Evolutionary conservation across 768 basidiomycete species (phyloP), one percentile per base, ranked within the genome.

Genomic region (Symmetrospora coprosmae): DNA sequence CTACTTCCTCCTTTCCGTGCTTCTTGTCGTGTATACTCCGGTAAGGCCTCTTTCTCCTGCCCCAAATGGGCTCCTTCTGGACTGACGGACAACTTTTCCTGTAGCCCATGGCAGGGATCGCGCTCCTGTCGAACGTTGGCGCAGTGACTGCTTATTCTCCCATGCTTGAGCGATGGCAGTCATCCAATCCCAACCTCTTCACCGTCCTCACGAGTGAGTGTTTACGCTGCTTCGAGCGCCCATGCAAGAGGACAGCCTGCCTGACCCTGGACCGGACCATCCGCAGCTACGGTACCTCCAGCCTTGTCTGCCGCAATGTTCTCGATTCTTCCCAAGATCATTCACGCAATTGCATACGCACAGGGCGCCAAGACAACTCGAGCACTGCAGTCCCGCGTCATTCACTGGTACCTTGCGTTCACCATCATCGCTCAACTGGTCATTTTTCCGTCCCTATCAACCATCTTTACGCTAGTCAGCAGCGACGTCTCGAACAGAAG

Each of bases 351-450:
- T 6, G 55, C 55, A 3, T 23, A 33, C 16, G 31, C n/a, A 23
- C 55, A 58, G 37, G 55, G 55, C 25, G 55, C 55, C 5, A 58
- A 58, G 31, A 58, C 55, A 4, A 19, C 25, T 2, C 43, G 40
- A 16, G 17, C 41, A 7, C 34, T 58, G n/a, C 55, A 58, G 37
- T 31, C 40, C n/a, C 55, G 55, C 8, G 46, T 43, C n/a, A 58
- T 58, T 17, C 55, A 58, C 25, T 58, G 55, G 55, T 58, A 58
- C 37, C 43, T 58, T 7, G 55, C 55, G 6, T 58, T 58, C 41
- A 17, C 46, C 27, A 43, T 58, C 6, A 16, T 58, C 16, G 40
- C 55, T 14, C 55, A 58, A 43, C 55, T 58, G 2, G 55, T 58
- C n/a, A 39, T 58, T 6, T 43, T 58, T 14, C 55, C 55, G 4